Conservation (phyloP, 768 basidiomycete genomes). For the Collybiopsis luxurians region DNA sequence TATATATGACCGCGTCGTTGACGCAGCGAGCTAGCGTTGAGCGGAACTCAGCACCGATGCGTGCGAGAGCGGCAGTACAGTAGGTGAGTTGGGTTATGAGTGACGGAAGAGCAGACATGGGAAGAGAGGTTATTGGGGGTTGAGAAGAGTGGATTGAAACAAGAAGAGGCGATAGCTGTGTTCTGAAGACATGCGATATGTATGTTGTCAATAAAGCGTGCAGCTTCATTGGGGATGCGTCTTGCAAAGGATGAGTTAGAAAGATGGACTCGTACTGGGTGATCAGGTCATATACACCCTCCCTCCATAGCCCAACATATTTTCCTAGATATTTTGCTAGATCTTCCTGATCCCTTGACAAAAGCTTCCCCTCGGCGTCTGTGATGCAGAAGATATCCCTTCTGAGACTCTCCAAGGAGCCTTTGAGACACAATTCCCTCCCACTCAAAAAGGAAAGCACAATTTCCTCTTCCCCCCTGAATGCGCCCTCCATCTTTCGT, state of each 20-base stretch:
- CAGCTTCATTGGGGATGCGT: constrained; percentile 31
- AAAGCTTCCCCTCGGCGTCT: constrained; percentile 30
- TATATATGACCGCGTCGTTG: constrained; percentile 55
- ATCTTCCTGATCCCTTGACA: constrained; percentile 66
- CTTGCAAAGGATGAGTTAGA: constrained; percentile 52
- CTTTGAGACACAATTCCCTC: constrained; percentile 60
- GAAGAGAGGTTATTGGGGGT: constrained; percentile 46
- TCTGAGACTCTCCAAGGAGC: constrained; percentile 52
- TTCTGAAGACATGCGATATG: constrained; percentile 55
- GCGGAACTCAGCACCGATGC: constrained; percentile 92
- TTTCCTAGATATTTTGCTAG: constrained; percentile 76
- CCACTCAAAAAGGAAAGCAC: constrained; percentile 82
- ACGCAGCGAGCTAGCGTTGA: constrained; percentile 65
- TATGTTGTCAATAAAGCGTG: constrained; percentile 63
- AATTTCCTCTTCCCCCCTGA: constrained; percentile 62
- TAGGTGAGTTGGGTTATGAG: constrained; percentile 92
- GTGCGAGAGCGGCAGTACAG: constrained; percentile 86
- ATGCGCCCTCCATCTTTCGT: constrained; percentile 66
- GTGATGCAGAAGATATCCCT: constrained; percentile 40
- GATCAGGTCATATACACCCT: constrained; percentile 89
- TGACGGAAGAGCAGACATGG: constrained; percentile 69
- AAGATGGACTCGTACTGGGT: constrained; percentile 90
- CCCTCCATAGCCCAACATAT: constrained; percentile 89
- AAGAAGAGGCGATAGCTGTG: constrained; percentile 68
- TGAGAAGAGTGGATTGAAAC: constrained; percentile 30